phyloP scores from a whole-genome alignment of 2,329 filamentous ascomycete genomes.

The Ceratocystiopsis brevicomis region DNA sequence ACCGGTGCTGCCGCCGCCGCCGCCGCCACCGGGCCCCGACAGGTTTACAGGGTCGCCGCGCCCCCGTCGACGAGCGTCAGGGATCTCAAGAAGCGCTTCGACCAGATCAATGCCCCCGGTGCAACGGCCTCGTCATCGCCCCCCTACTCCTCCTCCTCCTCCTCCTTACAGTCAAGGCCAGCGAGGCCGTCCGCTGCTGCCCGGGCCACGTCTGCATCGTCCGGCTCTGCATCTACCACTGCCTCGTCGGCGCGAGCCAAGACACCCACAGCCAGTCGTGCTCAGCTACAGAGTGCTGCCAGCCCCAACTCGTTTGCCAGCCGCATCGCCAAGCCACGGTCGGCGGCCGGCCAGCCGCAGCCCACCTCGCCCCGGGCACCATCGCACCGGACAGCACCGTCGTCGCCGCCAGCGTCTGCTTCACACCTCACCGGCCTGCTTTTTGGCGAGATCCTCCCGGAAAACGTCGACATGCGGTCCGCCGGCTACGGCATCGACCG shows the following conservation, averaged over 20 bases:
- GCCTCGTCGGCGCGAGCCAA: conserved; percentile 7
- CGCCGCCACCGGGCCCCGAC: background rate
- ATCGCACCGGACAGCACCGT: no score
- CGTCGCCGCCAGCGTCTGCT: conserved; percentile 7
- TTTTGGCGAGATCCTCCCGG: conserved; percentile 57
- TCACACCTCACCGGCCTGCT: conserved; percentile 33
- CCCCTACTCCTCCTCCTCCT: conserved; percentile 10
- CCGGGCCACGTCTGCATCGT: background rate
- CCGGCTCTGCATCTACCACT: conserved; percentile 13
- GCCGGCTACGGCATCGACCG: conserved; percentile 41
- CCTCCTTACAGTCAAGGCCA: background rate
- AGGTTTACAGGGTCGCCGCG: background rate
- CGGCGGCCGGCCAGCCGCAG: conserved; percentile 12
- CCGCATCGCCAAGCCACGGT: conserved; percentile 32
- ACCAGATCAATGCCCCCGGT: conserved; percentile 30
- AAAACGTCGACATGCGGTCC: conserved; percentile 31
- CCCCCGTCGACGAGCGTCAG: conserved; percentile 44
- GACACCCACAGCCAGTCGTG: background rate
- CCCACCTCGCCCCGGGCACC: no score
- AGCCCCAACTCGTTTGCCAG: conserved; percentile 19
- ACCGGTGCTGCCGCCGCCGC: no score
- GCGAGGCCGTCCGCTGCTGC: background rate
- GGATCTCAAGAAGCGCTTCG: conserved; percentile 63
- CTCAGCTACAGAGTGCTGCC: background rate
- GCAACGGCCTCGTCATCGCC: conserved; percentile 8